Conservation (phyloP, 768 basidiomycete species). For the Lentinula raphanica region DNA sequence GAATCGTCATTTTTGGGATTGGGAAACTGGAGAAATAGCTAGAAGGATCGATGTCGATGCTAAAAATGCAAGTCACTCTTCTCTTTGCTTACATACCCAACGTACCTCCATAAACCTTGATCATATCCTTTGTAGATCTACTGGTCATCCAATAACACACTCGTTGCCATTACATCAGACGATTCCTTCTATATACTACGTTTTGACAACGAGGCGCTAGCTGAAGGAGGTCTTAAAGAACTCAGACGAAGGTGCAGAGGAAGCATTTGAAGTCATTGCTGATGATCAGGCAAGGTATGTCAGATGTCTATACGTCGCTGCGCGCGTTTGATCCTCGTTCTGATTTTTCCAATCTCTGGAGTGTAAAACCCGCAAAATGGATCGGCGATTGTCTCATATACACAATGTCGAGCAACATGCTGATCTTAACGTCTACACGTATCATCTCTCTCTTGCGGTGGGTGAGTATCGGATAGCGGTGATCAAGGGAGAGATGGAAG, state of each 20-base stretch:
- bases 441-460: slow-evolving; percentile 76
- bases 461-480: slow-evolving; percentile 97
- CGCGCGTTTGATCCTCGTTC: not conserved
- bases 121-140: slow-evolving; percentile 56
- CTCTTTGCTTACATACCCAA: not conserved
- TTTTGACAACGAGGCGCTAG: slow-evolving; percentile 77
- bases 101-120: too few relatives aligned
- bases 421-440: slow-evolving; percentile 83
- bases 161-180: slow-evolving; percentile 83
- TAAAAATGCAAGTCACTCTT: slow-evolving; percentile 73
- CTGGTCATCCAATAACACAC: slow-evolving; percentile 87
- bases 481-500: slow-evolving; percentile 82
- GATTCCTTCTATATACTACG: slow-evolving; percentile 92
- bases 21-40: slow-evolving; percentile 94
- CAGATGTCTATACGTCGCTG: slow-evolving; percentile 3
- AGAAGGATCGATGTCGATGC: slow-evolving; percentile 93
- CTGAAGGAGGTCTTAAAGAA: slow-evolving; percentile 60
- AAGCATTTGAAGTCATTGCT: slow-evolving; percentile 89
- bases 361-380: slow-evolving; percentile 94
- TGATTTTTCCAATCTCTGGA: slow-evolving; percentile 31
- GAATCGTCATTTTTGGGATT: slow-evolving; percentile 98
- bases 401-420: slow-evolving; percentile 80
- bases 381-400: slow-evolving; percentile 98
- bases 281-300: slow-evolving; percentile 79
- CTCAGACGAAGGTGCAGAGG: slow-evolving; percentile 92